These are phyloP conservation scores for Teratosphaeria epicoccoides DNA, from an alignment of 2,329 filamentous ascomycete genomes.

Conservation along the genomic window DNA sequence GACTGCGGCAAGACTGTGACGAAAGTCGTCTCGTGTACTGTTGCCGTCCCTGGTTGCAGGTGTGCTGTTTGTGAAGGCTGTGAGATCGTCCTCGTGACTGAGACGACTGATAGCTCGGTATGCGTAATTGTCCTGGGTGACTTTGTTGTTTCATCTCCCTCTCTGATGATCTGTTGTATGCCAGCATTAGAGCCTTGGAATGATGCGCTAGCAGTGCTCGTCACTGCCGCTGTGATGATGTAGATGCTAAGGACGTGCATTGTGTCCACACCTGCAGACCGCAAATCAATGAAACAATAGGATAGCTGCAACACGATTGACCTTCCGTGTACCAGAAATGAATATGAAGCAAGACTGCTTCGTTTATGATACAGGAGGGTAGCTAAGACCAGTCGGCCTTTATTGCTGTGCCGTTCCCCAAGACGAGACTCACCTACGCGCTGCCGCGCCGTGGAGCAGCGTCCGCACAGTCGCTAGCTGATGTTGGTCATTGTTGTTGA, in stretches of 20 bases:
- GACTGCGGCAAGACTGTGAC: neutral
- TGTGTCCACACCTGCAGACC: neutral
- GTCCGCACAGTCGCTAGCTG: neutral
- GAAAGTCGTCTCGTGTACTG: neutral
- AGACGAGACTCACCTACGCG: conserved; percentile 2
- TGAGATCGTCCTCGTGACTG: neutral
- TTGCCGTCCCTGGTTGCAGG: neutral
- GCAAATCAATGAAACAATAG: neutral
- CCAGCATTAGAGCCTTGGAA: neutral
- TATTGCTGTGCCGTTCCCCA: neutral
- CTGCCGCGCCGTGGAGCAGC: conserved; percentile 5
- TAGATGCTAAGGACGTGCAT: neutral
- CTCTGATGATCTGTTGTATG: conserved; percentile 4
- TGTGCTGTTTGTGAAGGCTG: neutral
- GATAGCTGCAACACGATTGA: neutral
- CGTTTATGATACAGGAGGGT: neutral
- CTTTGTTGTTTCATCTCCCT: neutral
- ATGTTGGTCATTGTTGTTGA: neutral
- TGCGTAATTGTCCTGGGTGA: neutral
- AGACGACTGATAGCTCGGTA: neutral
- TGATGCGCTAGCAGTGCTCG: neutral
- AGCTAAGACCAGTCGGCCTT: neutral
- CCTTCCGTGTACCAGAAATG: neutral
- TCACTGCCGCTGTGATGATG: neutral
- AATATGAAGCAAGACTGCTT: neutral